Base-by-base conservation (phyloP, 306 rosid genomes). In the Adenanthera pavonina region DNA sequence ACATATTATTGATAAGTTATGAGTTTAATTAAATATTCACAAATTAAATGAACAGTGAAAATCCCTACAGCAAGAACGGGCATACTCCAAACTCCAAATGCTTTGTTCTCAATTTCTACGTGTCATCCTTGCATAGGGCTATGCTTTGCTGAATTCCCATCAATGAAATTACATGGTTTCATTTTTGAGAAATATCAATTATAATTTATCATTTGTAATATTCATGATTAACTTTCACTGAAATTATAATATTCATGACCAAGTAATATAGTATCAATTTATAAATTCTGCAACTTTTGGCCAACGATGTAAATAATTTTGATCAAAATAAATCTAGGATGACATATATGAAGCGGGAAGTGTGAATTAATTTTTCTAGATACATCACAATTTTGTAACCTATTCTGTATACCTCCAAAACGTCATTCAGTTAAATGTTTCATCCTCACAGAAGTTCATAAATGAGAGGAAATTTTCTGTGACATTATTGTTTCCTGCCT, bases 401-500 rank as follows among this genome's bases (percentile, higher is more conserved):
- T 64, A 15, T 64, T 34, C 35, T 61, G 33, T 62, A 60, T 62
- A 30, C 73, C 10, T 34, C 41, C 49, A 61, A 16, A 16, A 17
- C 12, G 51, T 11, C 51, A 48, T 2, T 2, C 11, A 14, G 81
- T 78, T 52, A 46, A 30, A 74, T 73, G 36, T 68, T 79, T 79
- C 72, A 60, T 69, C 61, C 38, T 67, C 61, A n/a, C 17, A 75
- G 69, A 56, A 68, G 7, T 38, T 47, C 15, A 34, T 10, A 34
- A 34, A 35, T 15, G 56, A 34, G 35, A 71, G 17, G 38, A 35
- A 17, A 46, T 20, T 57, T 57, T 40, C 33, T 40, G 49, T 16
- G 60, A 62, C 64, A 76, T 52, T 82, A 85, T 13, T 62, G 81
- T 79, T 80, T 86, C 74, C 76, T 66, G 83, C 82, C 88, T 87